These are phyloP conservation scores for Pyricularia grisea DNA, from an alignment of 2,329 filamentous ascomycete genomes.

Conservation along the genomic window DNA sequence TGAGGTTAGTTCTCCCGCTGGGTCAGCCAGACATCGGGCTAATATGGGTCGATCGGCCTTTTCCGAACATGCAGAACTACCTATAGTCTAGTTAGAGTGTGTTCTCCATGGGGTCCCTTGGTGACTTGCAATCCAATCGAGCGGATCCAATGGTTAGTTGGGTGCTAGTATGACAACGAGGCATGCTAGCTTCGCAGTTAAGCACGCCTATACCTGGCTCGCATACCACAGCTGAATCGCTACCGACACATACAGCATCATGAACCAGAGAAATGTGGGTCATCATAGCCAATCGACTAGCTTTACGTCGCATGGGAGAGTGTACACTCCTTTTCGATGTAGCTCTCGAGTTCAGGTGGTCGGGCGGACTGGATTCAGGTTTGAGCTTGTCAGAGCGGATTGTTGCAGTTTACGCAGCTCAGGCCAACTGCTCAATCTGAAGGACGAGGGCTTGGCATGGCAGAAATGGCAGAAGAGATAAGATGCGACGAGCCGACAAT, in stretches of 20 bases:
- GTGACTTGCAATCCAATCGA: too few species aligned
- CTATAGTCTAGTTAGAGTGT: too few species aligned
- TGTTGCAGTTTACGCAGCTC: not conserved
- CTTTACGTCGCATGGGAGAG: too few species aligned
- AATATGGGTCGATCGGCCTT: too few species aligned
- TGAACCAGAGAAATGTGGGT: not conserved
- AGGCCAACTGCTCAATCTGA: not conserved
- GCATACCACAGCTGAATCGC: not conserved
- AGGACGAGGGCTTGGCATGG: not conserved
- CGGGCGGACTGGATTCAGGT: not conserved
- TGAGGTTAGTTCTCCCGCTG: not conserved
- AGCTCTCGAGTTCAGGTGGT: not conserved
- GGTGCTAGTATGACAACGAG: not conserved
- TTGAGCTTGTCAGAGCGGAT: not conserved
- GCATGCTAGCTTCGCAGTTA: not conserved
- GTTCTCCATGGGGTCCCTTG: too few species aligned
- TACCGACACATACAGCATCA: not conserved
- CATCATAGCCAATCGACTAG: too few species aligned
- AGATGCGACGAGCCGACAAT: constrained; percentile 4
- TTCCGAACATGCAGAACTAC: too few species aligned
- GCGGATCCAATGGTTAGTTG: too few species aligned
- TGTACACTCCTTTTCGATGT: too few species aligned
- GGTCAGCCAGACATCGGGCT: too few species aligned
- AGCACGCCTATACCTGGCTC: not conserved
- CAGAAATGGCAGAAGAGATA: constrained; percentile 8